A percentile compares a stretch with the other conserved stretches of the same genome.
Conservation (phyloP, 257 asterid genomes). For the Pogostemon cablin region DNA sequence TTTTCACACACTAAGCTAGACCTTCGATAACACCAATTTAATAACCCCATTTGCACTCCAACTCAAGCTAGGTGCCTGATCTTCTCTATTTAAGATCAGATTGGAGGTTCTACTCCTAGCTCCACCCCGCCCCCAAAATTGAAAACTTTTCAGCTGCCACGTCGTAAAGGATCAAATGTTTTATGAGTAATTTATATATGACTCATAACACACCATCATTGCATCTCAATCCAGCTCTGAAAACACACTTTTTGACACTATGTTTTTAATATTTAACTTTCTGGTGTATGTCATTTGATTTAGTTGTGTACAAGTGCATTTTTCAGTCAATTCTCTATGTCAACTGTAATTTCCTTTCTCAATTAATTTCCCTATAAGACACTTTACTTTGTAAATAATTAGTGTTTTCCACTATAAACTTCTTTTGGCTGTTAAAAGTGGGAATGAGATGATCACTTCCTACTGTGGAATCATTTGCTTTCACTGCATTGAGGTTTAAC, state of each 20-base stretch:
- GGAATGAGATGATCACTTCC: background rate
- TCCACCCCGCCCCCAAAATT: background rate
- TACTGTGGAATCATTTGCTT: background rate
- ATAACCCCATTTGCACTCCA: background rate
- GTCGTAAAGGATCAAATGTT: background rate
- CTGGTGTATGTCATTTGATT: background rate
- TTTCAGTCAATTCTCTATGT: background rate
- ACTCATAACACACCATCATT: too few relatives aligned
- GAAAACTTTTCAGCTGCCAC: background rate
- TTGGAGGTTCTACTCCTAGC: background rate
- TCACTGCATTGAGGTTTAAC: background rate
- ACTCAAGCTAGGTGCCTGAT: background rate
- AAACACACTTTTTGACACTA: too few relatives aligned
- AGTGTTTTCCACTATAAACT: background rate
- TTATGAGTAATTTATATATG: too few relatives aligned
- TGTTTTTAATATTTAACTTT: background rate
- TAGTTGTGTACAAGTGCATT: background rate
- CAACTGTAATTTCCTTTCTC: conserved; percentile 13
- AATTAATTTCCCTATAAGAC: background rate
- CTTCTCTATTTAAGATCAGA: background rate
- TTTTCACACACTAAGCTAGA: background rate
- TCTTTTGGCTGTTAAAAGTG: background rate
- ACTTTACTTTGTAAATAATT: background rate
- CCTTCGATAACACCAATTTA: background rate
- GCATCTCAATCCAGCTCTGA: too few relatives aligned